Evolutionary conservation across 139 green algal genomes (phyloP).

Genomic region (Coelastrella sp.): DNA sequence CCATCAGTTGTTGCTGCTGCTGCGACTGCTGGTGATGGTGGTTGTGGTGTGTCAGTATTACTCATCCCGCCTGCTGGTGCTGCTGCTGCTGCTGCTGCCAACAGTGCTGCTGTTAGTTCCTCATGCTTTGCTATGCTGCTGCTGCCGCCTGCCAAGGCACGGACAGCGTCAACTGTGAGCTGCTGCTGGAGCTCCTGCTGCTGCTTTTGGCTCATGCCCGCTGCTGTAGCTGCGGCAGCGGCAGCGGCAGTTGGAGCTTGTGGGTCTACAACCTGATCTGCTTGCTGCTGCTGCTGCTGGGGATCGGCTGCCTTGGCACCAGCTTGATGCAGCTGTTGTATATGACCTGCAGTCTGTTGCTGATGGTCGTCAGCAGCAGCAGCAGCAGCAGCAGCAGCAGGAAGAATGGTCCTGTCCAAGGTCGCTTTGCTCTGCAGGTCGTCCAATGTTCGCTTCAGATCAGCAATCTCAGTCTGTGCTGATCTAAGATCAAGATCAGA

Average conservation of each 20-base stretch:
- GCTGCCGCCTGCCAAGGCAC: too few species aligned
- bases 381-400: background rate
- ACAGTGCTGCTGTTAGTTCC: too few species aligned
- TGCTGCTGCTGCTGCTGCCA: background rate
- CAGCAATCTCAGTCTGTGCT: background rate
- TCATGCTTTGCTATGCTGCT: too few species aligned
- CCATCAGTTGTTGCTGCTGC: conserved; percentile 24
- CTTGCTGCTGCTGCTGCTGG: conserved; percentile 6
- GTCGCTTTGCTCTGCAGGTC: background rate
- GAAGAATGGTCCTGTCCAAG: background rate
- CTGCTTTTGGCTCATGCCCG: background rate
- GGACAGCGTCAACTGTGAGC: too few species aligned
- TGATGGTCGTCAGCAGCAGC: background rate
- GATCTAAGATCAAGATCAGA: background rate
- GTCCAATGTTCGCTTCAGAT: background rate
- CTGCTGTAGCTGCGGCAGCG: background rate
- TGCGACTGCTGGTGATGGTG: background rate
- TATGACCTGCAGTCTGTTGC: background rate
- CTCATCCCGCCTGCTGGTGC: background rate
- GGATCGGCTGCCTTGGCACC: too few species aligned
- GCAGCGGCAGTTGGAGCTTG: background rate
- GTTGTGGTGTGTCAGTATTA: background rate
- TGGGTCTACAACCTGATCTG: background rate
- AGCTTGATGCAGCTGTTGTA: background rate
- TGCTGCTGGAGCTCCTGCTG: background rate